Base-by-base conservation (phyloP, 179 eudicot genomes). In the Beta corolliflora region DNA sequence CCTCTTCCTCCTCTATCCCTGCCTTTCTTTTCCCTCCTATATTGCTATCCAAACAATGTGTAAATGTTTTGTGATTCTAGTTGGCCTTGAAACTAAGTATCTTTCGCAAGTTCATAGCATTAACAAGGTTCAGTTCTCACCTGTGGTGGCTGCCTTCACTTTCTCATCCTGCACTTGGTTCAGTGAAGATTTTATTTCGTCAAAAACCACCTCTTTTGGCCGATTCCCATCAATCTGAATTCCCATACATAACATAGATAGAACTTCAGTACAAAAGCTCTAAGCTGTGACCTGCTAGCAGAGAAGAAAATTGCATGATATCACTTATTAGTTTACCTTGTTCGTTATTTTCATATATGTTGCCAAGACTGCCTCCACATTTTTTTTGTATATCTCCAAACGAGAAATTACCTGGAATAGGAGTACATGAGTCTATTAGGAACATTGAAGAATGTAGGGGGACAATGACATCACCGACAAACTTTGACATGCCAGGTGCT, bases 141-240 rank as follows among this genome's bases (percentile, higher is more conserved):
- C 94, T 85, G 88, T 79, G 71, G 78, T 83, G 48, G 83, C 79
- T 83, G 85, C 79, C 66, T 84, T 85, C 55, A 67, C 80, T 83
- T 91, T 92, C 71, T 87, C 88, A 82, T 87, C 86, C 82, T 83
- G 86, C 71, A 90, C 86, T 75, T 87, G 83, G 78, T 76, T 84
- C 83, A 96, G 81, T 81, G 88, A 65, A 55, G 88, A 83, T 45
- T 81, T 86, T 83, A 94, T 87, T 75, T 94, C 99, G 61, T 77
- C 78, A 81, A 90, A 96, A 36, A 96, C 86, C 23, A 82, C 84
- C 61, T 90, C 93, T 89, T 96, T 96, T 29, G 92, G 79, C 80
- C 89, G 91, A 84, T 96, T 94, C 77, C 99, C 98, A 88, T 96
- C 93, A 82, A 96, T 72, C 99, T 96, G 85, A 72, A 75, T 23